Base-by-base conservation (phyloP, 176 grass and related monocot species). In the Avena sativa region DNA sequence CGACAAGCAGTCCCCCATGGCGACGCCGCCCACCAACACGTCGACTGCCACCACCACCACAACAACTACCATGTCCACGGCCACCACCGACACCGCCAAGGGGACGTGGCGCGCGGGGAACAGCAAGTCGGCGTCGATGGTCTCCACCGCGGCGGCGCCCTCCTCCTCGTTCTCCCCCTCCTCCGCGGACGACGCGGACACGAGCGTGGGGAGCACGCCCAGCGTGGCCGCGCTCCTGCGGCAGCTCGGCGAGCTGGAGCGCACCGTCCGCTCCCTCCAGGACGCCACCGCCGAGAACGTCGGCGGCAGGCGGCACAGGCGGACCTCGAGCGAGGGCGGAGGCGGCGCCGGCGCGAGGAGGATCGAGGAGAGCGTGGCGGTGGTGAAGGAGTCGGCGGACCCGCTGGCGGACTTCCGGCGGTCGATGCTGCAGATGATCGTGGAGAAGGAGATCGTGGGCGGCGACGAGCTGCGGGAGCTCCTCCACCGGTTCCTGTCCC, bases 391-490 rank as follows among this genome's bases (percentile, higher is more conserved):
- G 76, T 91, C 93, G 52, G 89, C 82, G 46, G 91, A 95, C 55
- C 93, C 93, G 53, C 84, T 93, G 4, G 65, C 8, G 1, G 93
- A 95, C 52, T 95, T 95, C 91, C 89, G 93, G 51, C 81, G 89
- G 78, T 95, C 93, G 8, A 95, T 95, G 91, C 87, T 95, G 84
- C 93, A 91, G 78, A 95, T 95, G 93, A 95, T 95, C 91, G 93
- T 95, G 60, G 93, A 95, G 91, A 91, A 95, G 36, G 91, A 93
- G 87, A 93, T 95, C 84, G 74, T 93, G 50, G 86, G 78, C 59
- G 78, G 81, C 19, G 81, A 26, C 0, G 93, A 95, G 84, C 84
- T 93, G 38, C 81, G 85, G 11, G 91, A 87, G 74, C 87, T 93
- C 36, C 86, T 95, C 34, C 89, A 83, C 51, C 93, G 93, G 23